phyloP scores from a whole-genome alignment of 495 filamentous ascomycete genomes.

The Physcia stellaris region DNA sequence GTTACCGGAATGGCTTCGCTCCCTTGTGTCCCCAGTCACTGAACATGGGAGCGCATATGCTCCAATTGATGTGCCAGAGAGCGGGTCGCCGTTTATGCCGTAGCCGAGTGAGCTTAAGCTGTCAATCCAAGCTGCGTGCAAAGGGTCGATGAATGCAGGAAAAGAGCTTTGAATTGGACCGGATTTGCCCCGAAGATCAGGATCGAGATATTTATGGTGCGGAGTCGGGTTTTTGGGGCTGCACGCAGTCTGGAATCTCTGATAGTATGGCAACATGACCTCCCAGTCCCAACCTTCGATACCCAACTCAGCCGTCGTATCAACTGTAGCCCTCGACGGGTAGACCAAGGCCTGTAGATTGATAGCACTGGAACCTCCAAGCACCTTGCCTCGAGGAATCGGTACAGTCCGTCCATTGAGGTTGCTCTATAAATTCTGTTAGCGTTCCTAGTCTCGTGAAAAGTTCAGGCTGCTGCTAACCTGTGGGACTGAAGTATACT shows the following conservation, averaged over 20 bases:
- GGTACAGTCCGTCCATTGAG: slow-evolving; percentile 16
- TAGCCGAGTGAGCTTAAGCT: slow-evolving; percentile 14
- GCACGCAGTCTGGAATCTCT: slow-evolving; percentile 8
- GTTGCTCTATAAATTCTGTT: slow-evolving; percentile 8
- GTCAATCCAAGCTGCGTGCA: slow-evolving; percentile 19
- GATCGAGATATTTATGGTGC: slow-evolving; percentile 19
- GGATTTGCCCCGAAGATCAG: slow-evolving; percentile 14
- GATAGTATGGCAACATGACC: slow-evolving; percentile 31
- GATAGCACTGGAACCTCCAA: slow-evolving; percentile 25
- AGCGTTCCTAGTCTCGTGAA: not conserved
- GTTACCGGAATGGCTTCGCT: slow-evolving; percentile 24
- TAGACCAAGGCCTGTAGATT: slow-evolving; percentile 18
- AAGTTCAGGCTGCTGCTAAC: slow-evolving; percentile 11
- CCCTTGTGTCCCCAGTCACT: slow-evolving; percentile 27
- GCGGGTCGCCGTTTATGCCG: slow-evolving; percentile 4
- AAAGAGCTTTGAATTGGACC: slow-evolving; percentile 18
- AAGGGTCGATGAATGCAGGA: slow-evolving; percentile 7
- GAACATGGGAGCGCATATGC: slow-evolving; percentile 26
- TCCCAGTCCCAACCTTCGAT: slow-evolving; percentile 40
- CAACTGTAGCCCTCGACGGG: slow-evolving; percentile 28
- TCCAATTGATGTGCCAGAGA: slow-evolving; percentile 1
- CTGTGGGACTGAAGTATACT: slow-evolving; percentile 35
- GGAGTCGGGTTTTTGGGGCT: not conserved
- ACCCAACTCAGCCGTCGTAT: slow-evolving; percentile 40
- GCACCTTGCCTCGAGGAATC: slow-evolving; percentile 18